Evolutionary conservation across 208 protist species (phyloP).

Genomic region (Crithidia thermophila): DNA sequence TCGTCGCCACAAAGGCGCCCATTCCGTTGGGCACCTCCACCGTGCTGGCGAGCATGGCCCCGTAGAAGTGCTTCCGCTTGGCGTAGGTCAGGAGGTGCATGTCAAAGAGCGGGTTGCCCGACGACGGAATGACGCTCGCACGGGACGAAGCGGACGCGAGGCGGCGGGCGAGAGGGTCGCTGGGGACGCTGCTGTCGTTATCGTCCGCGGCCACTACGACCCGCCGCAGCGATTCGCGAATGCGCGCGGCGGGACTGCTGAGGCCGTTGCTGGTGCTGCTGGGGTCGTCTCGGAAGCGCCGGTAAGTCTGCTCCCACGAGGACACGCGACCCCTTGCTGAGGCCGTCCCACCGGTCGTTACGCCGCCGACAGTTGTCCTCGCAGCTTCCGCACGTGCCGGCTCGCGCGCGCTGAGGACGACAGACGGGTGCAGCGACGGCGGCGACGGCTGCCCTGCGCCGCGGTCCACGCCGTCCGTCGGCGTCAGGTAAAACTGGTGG

Average conservation of each 20-base stretch:
- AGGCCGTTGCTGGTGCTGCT: not conserved
- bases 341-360: not conserved
- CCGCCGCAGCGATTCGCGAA: not conserved
- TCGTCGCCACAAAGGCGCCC: slow-evolving; percentile 29
- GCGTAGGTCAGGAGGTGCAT: slow-evolving; percentile 30
- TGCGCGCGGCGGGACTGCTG: slow-evolving; percentile 9
- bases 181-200: no score
- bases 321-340: slow-evolving; percentile 2
- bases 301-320: slow-evolving; percentile 30
- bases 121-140: slow-evolving; percentile 16
- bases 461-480: slow-evolving; percentile 18
- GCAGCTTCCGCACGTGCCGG: no score
- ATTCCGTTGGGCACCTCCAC: slow-evolving; percentile 31
- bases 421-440: not conserved
- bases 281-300: slow-evolving; percentile 19
- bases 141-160: not conserved
- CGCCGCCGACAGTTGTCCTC: not conserved
- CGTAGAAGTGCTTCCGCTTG: slow-evolving; percentile 29
- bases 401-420: no score
- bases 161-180: no score
- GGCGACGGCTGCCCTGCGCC: not conserved
- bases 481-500: slow-evolving; percentile 20
- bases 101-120: slow-evolving; percentile 31
- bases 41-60: slow-evolving; percentile 29
- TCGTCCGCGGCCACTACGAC: not conserved